phyloP scores from a whole-genome alignment of 192 early-diverging fungal species.

The Coemansia sp. region DNA sequence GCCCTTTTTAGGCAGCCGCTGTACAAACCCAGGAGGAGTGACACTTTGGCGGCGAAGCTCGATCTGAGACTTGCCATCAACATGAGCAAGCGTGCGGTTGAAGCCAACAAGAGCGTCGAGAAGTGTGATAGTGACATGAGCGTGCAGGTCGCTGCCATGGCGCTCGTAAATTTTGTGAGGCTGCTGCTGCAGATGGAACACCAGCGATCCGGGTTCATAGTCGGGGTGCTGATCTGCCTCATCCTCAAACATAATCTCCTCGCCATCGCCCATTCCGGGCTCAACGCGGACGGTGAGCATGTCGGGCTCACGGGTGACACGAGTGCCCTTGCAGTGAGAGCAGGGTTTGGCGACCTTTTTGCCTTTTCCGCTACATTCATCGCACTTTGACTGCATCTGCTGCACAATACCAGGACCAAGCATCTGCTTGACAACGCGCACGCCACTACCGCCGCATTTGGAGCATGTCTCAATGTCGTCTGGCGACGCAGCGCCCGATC shows the following conservation, averaged over 20 bases:
- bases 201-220: slow-evolving; percentile 77
- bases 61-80: slow-evolving; percentile 71
- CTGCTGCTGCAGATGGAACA: slow-evolving; percentile 70
- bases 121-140: slow-evolving; percentile 73
- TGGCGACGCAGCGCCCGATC: slow-evolving; percentile 80
- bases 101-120: slow-evolving; percentile 81
- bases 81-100: slow-evolving; percentile 66
- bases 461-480: slow-evolving; percentile 84
- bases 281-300: slow-evolving; percentile 77
- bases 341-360: slow-evolving; percentile 80
- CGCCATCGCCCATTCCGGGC: slow-evolving; percentile 77
- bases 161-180: slow-evolving; percentile 75
- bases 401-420: slow-evolving; percentile 92
- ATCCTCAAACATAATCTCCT: slow-evolving; percentile 73
- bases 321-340: slow-evolving; percentile 76
- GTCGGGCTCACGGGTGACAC: slow-evolving; percentile 80
- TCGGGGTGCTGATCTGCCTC: slow-evolving; percentile 93
- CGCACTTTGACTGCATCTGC: slow-evolving; percentile 91
- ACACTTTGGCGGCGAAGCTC: slow-evolving; percentile 58
- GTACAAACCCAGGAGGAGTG: slow-evolving; percentile 70
- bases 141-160: slow-evolving; percentile 71
- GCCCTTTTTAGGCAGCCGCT: slow-evolving; percentile 76
- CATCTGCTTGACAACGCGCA: slow-evolving; percentile 77
- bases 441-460: slow-evolving; percentile 76
- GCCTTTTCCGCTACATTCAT: slow-evolving; percentile 86